phyloP scores from a whole-genome alignment of 2,329 filamentous ascomycete species.

The Aspergillus eucalypticola region DNA sequence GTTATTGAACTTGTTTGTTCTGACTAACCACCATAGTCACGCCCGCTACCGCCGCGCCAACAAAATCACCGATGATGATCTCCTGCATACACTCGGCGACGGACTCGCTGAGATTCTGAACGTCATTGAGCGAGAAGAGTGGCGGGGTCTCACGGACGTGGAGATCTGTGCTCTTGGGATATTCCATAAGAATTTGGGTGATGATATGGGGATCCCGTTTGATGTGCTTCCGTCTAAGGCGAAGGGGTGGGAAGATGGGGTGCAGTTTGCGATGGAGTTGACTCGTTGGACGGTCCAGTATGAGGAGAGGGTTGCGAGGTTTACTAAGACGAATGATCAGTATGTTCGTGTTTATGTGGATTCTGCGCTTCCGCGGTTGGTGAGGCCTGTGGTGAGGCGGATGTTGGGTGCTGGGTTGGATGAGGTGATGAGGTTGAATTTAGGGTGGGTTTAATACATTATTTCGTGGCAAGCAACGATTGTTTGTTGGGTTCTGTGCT shows the following conservation, averaged over 20 bases:
- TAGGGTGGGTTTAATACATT: constrained; percentile 13
- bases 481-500: too few species aligned
- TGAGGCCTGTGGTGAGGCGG: constrained; percentile 13
- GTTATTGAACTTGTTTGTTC: too few species aligned
- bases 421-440: constrained; percentile 20
- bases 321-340: constrained; percentile 18
- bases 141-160: constrained; percentile 63
- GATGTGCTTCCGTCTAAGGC: constrained; percentile 22
- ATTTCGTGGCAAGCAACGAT: neutral
- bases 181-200: constrained; percentile 64
- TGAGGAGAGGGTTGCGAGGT: constrained; percentile 16
- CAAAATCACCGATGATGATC: constrained; percentile 59
- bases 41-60: constrained; percentile 52
- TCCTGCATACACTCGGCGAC: constrained; percentile 60
- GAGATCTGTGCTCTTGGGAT: constrained; percentile 63
- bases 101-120: constrained; percentile 63
- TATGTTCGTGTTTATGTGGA: constrained; percentile 21
- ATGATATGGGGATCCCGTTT: constrained; percentile 63
- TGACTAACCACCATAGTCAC: constrained; percentile 36
- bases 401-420: constrained; percentile 18
- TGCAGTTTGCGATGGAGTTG: constrained; percentile 14
- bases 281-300: constrained; percentile 15
- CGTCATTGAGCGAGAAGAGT: constrained; percentile 64
- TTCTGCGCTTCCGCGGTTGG: constrained; percentile 16
- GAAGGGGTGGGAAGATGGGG: constrained; percentile 9